Percentiles rank a stretch among this genome's conserved stretches.
Conservation (phyloP, 2,329 filamentous ascomycete species). For the Fusarium pseudograminearum region DNA sequence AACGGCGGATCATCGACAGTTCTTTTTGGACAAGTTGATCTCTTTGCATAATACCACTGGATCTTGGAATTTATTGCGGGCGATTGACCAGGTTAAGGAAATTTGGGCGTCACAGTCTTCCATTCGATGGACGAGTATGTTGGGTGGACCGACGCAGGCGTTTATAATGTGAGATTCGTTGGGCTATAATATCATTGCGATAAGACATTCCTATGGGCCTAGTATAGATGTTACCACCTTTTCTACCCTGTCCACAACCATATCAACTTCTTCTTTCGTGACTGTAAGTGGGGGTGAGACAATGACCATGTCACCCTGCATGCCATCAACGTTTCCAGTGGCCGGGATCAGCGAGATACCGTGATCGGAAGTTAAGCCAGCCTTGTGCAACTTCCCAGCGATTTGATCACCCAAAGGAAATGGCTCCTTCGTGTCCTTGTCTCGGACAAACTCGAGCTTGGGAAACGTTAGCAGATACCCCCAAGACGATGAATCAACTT, state of each 20-base stretch:
- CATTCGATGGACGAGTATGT: slow-evolving; percentile 39
- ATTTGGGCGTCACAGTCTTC: slow-evolving; percentile 44
- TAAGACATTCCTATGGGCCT: not conserved
- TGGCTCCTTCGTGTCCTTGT: slow-evolving; percentile 17
- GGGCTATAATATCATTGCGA: too few relatives aligned
- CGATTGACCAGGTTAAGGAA: slow-evolving; percentile 41
- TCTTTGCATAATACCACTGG: slow-evolving; percentile 34
- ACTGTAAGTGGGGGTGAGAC: slow-evolving; percentile 31
- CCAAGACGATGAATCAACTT: not conserved
- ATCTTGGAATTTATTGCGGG: slow-evolving; percentile 40
- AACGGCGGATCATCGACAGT: slow-evolving; percentile 31
- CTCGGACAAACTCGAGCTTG: slow-evolving; percentile 30
- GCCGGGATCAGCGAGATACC: slow-evolving; percentile 23
- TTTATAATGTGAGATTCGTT: slow-evolving; percentile 36
- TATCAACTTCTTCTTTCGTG: slow-evolving; percentile 15
- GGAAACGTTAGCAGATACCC: not conserved
- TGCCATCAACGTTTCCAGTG: slow-evolving; percentile 19
- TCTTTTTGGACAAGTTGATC: slow-evolving; percentile 38
- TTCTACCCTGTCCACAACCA: slow-evolving; percentile 18
- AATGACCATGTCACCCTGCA: slow-evolving; percentile 31
- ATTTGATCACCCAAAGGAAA: slow-evolving; percentile 9
- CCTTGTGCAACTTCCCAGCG: slow-evolving; percentile 29
- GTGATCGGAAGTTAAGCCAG: not conserved
- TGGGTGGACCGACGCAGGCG: slow-evolving; percentile 41
- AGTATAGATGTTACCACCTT: slow-evolving; percentile 16